phyloP scores from a whole-genome alignment of 495 filamentous ascomycete species.

The Monascus purpureus region DNA sequence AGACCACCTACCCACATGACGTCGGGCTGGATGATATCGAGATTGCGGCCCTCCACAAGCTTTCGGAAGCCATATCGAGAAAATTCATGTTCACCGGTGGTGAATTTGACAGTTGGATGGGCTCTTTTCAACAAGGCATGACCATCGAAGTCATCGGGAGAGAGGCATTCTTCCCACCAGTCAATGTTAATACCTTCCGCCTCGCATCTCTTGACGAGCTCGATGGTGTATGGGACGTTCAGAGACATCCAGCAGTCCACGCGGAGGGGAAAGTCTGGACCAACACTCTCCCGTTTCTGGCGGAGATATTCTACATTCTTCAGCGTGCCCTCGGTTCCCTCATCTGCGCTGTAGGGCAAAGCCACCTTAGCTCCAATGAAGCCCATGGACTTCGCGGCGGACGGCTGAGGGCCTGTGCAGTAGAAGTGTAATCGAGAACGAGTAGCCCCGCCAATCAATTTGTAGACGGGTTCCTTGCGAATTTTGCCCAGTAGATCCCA shows the following conservation, averaged over 20 bases:
- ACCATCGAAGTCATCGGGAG: constrained; percentile 80
- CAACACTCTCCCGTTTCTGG: constrained; percentile 70
- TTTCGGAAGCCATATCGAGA: constrained; percentile 88
- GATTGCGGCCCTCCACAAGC: constrained; percentile 76
- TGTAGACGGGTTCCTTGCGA: constrained; percentile 84
- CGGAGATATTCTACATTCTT: constrained; percentile 84
- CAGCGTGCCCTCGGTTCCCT: constrained; percentile 62
- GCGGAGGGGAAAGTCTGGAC: constrained; percentile 81
- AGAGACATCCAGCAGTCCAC: constrained; percentile 96
- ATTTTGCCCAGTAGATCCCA: constrained; percentile 90
- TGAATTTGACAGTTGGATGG: constrained; percentile 83
- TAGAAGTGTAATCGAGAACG: constrained; percentile 74
- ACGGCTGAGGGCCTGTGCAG: constrained; percentile 80
- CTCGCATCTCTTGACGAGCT: constrained; percentile 68
- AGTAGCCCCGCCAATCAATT: constrained; percentile 78
- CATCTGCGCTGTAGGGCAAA: constrained; percentile 75
- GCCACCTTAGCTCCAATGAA: constrained; percentile 86
- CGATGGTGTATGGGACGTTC: constrained; percentile 82
- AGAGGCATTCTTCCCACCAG: constrained; percentile 93
- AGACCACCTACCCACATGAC: constrained; percentile 94
- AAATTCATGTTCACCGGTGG: constrained; percentile 90
- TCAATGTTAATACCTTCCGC: constrained; percentile 73
- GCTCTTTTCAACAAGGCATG: constrained; percentile 79
- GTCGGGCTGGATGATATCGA: constrained; percentile 89
- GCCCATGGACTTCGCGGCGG: constrained; percentile 62